Percentiles rank a stretch among this genome's conserved stretches.
Conservation (phyloP, 140 eudicot genomes). For the Flaveria floridana region DNA sequence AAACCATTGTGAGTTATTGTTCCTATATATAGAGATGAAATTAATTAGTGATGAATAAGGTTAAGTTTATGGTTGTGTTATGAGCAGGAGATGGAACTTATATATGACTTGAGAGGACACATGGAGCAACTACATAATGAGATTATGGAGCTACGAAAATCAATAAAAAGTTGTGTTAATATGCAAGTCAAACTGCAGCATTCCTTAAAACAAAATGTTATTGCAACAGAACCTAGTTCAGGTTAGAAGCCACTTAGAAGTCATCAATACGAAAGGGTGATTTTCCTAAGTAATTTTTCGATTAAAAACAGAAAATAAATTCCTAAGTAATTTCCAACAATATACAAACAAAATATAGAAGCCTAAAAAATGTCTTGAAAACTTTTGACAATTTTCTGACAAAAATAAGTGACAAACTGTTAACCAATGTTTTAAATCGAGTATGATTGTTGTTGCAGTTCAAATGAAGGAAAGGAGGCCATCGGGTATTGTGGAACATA, state of each 20-base stretch:
- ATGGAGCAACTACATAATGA: conserved; percentile 80
- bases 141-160: conserved; percentile 63
- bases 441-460: conserved; percentile 39
- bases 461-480: conserved; percentile 33
- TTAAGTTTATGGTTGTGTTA: conserved; percentile 2
- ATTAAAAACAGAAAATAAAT: too few relatives aligned
- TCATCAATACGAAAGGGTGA: too few relatives aligned
- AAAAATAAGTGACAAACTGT: too few relatives aligned
- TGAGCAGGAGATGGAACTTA: conserved; percentile 72
- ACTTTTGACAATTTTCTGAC: too few relatives aligned
- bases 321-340: too few relatives aligned
- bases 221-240: conserved; percentile 11
- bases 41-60: background rate
- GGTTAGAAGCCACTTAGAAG: conserved; percentile 43
- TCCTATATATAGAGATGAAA: background rate
- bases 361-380: too few relatives aligned
- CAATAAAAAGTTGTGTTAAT: conserved; percentile 60
- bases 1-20: conserved; percentile 53
- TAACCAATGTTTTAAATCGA: background rate
- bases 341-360: too few relatives aligned
- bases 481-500: conserved; percentile 24
- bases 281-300: too few relatives aligned
- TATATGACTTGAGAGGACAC: conserved; percentile 71
- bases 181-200: conserved; percentile 67
- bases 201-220: conserved; percentile 45